These are phyloP conservation scores for Venturia oleaginea DNA, from an alignment of 2,329 filamentous ascomycete genomes.

Conservation along the genomic window DNA sequence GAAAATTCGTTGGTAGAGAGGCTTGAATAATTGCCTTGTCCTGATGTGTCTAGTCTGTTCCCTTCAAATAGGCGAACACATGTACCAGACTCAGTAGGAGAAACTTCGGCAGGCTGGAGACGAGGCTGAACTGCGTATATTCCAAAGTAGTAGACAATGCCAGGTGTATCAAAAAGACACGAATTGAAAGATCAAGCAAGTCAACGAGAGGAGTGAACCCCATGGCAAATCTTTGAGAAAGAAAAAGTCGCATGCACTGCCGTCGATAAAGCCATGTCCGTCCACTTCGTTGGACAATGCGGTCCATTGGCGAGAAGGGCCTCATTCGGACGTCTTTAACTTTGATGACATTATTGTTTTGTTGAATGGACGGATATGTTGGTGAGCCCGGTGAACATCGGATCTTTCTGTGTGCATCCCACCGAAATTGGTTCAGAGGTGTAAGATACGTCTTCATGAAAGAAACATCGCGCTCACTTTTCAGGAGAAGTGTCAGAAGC, in stretches of 20 bases:
- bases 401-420: neutral
- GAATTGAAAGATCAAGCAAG: slow-evolving; percentile 9
- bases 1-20: neutral
- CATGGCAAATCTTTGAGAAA: slow-evolving; percentile 13
- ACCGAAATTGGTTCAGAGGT: slow-evolving; percentile 1
- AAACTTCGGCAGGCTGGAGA: neutral
- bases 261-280: slow-evolving; percentile 1
- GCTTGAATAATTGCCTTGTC: neutral
- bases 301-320: slow-evolving; percentile 11
- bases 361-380: neutral
- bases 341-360: neutral
- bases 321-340: slow-evolving; percentile 1
- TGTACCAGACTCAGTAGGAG: neutral
- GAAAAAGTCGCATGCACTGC: slow-evolving; percentile 8
- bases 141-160: neutral
- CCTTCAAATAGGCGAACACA: neutral
- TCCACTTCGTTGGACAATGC: neutral
- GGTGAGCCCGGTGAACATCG: slow-evolving; percentile 11
- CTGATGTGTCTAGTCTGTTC: neutral
- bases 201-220: slow-evolving; percentile 8
- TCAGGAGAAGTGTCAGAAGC: slow-evolving; percentile 28
- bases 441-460: neutral
- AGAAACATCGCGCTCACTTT: neutral
- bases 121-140: neutral
- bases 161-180: neutral